Evolutionary conservation across 805 yeast species (phyloP), one percentile per base, ranked within the genome.

Genomic region (Teunomyces tritomae): DNA sequence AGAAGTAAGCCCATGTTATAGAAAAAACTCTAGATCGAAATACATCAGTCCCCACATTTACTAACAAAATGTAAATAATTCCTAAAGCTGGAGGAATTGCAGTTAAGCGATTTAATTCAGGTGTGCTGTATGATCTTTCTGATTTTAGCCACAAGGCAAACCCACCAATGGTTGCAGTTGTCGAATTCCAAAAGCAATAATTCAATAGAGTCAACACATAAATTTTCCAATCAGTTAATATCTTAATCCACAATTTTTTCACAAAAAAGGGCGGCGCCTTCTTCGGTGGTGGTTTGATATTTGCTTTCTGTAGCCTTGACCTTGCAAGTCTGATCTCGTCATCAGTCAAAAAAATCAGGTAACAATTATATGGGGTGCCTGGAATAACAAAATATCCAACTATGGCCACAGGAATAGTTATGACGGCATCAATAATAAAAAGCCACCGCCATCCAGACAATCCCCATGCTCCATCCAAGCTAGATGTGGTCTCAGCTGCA

Each of bases 71-170:
- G 55, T 66, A 82, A 2, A 77, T 58, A 33, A 83, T 70, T 6
- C 87, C 87, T 27, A 83, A 60, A 10, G 79, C 84, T 1, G 87
- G 85, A 0, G 87, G 80, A 13, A 80, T 53, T 3, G 83, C 73
- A 9, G 83, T 68, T 10, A 37, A 24, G 11, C 40, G 29, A 13
- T 37, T 37, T 11, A 37, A 26, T 14, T 26, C 11, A 11, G 40
- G 29, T 5, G 28, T n/a, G 14, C 40, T 37, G 29, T 20, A 37
- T 5, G 9, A n/a, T 33, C 59, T 52, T 41, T 56, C 48, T 13
- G 62, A 55, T 36, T 59, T 49, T 24, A 66, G 53, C 70, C 70
- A 66, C 44, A 66, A 56, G 8, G 78, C 63, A 57, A 77, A 82
- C 8, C 83, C 73, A 10, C 86, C 85, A 42, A 80, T 71, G 14